Evolutionary conservation across 2,329 filamentous ascomycete species (phyloP).

Genomic region (Alternaria hordeiaustralica): DNA sequence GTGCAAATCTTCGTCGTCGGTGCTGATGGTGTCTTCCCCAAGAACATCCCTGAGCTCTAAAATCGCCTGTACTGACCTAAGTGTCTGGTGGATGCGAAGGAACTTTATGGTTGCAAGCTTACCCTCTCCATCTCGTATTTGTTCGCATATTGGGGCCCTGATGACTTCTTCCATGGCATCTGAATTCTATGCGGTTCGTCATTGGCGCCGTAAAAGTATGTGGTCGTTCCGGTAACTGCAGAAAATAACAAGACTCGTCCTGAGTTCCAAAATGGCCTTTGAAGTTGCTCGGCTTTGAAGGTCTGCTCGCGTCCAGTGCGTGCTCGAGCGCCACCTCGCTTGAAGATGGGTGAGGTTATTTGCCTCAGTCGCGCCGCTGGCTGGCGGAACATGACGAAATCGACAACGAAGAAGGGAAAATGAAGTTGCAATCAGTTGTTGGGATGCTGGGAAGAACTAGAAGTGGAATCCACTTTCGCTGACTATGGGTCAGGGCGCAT

Average conservation of each 20-base stretch:
- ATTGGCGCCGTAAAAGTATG: constrained; percentile 59
- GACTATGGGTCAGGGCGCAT: constrained; percentile 34
- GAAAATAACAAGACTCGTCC: constrained; percentile 57
- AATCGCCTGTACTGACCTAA: constrained; percentile 56
- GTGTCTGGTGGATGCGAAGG: neutral
- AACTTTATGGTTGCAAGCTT: neutral
- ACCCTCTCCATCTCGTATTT: constrained; percentile 60
- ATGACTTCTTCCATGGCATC: constrained; percentile 32
- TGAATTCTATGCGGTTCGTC: constrained; percentile 44
- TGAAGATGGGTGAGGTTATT: constrained; percentile 37
- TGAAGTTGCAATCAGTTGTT: constrained; percentile 18
- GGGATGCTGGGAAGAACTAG: constrained; percentile 19
- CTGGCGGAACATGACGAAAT: constrained; percentile 43
- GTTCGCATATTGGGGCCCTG: constrained; percentile 55
- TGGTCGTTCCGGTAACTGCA: constrained; percentile 58
- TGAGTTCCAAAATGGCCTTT: constrained; percentile 55
- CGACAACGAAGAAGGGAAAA: constrained; percentile 12
- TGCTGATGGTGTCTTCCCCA: constrained; percentile 66
- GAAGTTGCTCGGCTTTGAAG: constrained; percentile 23
- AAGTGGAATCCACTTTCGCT: constrained; percentile 24
- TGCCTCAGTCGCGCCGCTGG: constrained; percentile 36
- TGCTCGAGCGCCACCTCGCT: constrained; percentile 33
- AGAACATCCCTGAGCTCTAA: constrained; percentile 59
- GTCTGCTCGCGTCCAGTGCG: constrained; percentile 34
- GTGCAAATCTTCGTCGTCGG: constrained; percentile 68